Evolutionary conservation across 805 yeast genomes (phyloP), one percentile per base, ranked within the genome.

Genomic region (Soucietia sequanensis): DNA sequence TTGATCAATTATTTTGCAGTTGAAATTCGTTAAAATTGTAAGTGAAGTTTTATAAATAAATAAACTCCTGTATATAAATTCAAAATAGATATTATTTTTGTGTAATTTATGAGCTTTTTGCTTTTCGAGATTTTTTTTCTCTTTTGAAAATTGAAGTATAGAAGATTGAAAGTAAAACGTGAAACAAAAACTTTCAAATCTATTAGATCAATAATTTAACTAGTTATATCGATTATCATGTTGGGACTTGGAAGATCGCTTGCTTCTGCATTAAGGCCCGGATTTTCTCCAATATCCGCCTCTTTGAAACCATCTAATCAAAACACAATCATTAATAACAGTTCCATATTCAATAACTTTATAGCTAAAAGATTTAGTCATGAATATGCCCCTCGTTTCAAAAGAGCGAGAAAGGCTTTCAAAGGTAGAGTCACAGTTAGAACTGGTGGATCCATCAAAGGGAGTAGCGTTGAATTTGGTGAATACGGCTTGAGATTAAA

Each of bases 371-470:
- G 86, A 54, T 72, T 65, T 45, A 77, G 77, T 38, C 88, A 81
- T 55, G 88, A 81, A 49, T 76, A 73, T 50, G 87, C 88, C n/a
- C 95, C 95, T 26, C 71, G 91, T 50, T 81, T 70, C 58, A 80
- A 76, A 47, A 66, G 68, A 37, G 67, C 79, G 31, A 72, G 77
- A 50, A 91, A 91, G 61, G 85, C 87, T 31, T 89, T 86, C 62
- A 93, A 93, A 59, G 99, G 99, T 18, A 74, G 97, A 48, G 96
- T 93, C 5, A 78, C 95, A 1, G 96, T 90, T 8, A 83, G 96
- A 60, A 86, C 84, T 10, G 99, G 99, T 34, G 97, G 97, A 2
- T 89, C 97, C 2, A 72, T 76, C 35, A 89, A 86, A 58, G 99
- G 99, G 20, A 83, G 91, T 31, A 75, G 86, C 2, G 58, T 93